A percentile compares a stretch with the other conserved stretches of the same genome.
phyloP scores from a whole-genome alignment of 163 green algal species.

The Dunaliella salina region DNA sequence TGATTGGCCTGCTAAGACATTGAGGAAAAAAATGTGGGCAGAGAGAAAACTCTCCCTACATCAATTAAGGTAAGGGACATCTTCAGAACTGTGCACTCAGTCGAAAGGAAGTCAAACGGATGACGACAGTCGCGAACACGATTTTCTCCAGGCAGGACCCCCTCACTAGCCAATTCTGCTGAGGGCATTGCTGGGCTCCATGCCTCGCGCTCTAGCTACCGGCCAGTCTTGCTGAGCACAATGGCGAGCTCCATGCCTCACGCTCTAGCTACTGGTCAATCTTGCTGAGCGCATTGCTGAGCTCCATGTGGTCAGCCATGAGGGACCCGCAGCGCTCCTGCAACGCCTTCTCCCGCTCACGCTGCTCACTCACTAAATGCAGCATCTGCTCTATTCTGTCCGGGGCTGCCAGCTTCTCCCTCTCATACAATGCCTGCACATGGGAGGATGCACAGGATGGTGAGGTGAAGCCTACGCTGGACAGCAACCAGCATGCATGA shows the following conservation, averaged over 20 bases:
- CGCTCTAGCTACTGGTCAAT: not conserved
- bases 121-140: no score
- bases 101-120: no score
- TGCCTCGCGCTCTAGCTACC: not conserved
- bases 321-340: slow-evolving; percentile 2
- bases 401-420: slow-evolving; percentile 53
- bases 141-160: no score
- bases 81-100: no score
- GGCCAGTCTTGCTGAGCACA: not conserved
- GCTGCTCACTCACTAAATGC: slow-evolving; percentile 48
- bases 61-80: no score
- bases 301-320: slow-evolving; percentile 3
- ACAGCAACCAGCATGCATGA: no score
- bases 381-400: slow-evolving; percentile 50
- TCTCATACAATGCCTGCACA: slow-evolving; percentile 48
- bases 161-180: not conserved
- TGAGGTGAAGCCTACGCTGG: no score
- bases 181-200: not conserved
- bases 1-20: no score
- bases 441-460: not conserved
- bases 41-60: no score
- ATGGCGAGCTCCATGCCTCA: not conserved
- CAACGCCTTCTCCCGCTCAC: not conserved
- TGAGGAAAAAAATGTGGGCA: no score
- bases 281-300: not conserved